Conservation (phyloP, 441 rosid species). For the Raphanus hybrid region DNA sequence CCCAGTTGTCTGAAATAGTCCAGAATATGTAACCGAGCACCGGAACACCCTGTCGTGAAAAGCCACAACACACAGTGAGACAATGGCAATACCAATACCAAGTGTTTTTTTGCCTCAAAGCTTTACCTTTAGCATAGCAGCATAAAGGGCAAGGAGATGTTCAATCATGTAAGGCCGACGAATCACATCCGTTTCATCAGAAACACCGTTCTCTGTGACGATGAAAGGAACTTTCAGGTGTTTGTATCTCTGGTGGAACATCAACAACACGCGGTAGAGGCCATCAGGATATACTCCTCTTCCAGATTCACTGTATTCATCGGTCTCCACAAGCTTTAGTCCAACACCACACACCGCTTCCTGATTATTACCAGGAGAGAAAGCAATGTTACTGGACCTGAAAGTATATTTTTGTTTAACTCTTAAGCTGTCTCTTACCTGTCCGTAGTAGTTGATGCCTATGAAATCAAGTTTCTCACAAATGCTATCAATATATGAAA, state of each 20-base stretch:
- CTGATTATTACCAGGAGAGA: constrained; percentile 46
- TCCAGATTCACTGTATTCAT: constrained; percentile 98
- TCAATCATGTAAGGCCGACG: constrained; percentile 90
- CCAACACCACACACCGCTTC: constrained; percentile 86
- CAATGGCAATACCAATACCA: constrained; percentile 22
- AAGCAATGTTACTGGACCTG: constrained; percentile 4
- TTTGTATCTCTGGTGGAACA: constrained; percentile 86
- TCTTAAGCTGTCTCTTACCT: constrained; percentile 49
- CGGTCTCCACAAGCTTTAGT: constrained; percentile 86
- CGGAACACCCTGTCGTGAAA: neutral
- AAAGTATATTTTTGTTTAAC: neutral
- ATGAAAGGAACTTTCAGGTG: constrained; percentile 82
- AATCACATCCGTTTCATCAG: constrained; percentile 89
- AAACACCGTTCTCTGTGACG: constrained; percentile 84
- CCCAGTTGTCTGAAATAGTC: constrained; percentile 99
- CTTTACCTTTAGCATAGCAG: constrained; percentile 77
- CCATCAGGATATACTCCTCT: constrained; percentile 98
- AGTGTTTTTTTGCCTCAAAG: constrained; percentile 2
- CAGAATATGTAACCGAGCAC: constrained; percentile 61
- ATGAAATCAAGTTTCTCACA: constrained; percentile 79
- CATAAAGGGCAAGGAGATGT: constrained; percentile 87
- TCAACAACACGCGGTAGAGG: constrained; percentile 69
- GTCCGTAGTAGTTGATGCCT: constrained; percentile 97
- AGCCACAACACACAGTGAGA: constrained; percentile 26
- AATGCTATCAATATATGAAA: constrained; percentile 77